Percentiles rank a stretch among this genome's conserved stretches.
Evolutionary conservation across 2,329 filamentous ascomycete genomes (phyloP).

Genomic region (Neonectria hederae): DNA sequence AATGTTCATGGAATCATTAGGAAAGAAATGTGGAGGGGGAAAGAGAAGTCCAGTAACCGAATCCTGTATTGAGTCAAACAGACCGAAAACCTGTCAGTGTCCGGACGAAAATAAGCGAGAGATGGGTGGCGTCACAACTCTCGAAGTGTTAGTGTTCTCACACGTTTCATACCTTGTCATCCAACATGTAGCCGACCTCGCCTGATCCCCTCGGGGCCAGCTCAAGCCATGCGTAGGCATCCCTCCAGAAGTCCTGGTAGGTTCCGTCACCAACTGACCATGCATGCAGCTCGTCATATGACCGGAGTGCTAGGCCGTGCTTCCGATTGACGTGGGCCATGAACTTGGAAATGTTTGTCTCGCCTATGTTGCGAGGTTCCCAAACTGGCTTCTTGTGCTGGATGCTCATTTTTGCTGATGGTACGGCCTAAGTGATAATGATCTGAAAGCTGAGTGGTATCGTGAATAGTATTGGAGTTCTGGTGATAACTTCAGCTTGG

Average conservation of each 20-base stretch:
- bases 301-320: not conserved
- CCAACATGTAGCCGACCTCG: not conserved
- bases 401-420: no score
- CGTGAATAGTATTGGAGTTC: no score
- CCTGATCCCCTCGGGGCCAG: not conserved
- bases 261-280: conserved; percentile 17
- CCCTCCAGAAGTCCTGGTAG: conserved; percentile 18
- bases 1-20: conserved; percentile 15
- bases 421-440: no score
- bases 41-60: no score
- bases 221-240: conserved; percentile 19
- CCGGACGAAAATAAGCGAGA: no score
- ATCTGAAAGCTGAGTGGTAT: no score
- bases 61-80: no score
- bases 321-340: conserved; percentile 7
- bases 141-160: no score
- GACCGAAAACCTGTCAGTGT: no score
- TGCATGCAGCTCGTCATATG: conserved; percentile 16
- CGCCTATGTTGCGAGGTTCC: not conserved
- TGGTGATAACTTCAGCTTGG: no score
- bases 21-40: conserved; percentile 15
- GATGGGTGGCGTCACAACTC: no score
- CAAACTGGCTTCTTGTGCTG: not conserved
- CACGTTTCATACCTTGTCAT: not conserved
- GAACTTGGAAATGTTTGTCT: conserved; percentile 13